Conservation (phyloP, 1,284 basidiomycete genomes). For the Agroathelia rolfsii region DNA sequence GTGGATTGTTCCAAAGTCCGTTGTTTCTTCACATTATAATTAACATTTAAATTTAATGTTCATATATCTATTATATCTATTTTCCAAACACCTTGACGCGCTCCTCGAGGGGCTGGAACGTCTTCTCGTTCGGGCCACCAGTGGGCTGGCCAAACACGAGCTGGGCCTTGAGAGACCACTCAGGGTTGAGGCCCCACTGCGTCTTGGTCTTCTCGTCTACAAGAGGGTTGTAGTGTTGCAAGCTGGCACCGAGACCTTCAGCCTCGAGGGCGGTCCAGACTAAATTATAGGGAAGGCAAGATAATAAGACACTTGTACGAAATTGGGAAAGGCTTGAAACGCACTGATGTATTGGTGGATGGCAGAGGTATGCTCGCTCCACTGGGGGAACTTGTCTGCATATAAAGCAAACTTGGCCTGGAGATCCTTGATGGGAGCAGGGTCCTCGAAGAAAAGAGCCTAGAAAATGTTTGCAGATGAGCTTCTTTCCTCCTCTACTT, state of each 20-base stretch:
- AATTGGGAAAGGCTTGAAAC: not conserved
- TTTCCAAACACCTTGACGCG: slow-evolving; percentile 3
- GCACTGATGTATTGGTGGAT: not conserved
- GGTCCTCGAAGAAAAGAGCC: too few relatives aligned
- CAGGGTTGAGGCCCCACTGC: not conserved
- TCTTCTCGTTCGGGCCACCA: slow-evolving; percentile 1
- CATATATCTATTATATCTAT: too few relatives aligned
- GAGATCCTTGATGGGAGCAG: too few relatives aligned
- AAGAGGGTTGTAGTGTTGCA: slow-evolving; percentile 1
- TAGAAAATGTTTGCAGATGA: too few relatives aligned
- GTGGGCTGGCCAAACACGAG: slow-evolving; percentile 1
- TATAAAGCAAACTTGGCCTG: not conserved
- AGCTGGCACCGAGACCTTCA: slow-evolving; percentile 3
- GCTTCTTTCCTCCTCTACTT: not conserved
- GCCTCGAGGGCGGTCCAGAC: slow-evolving; percentile 4
- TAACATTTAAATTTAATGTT: too few relatives aligned
- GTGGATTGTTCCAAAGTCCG: too few relatives aligned
- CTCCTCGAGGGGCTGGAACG: slow-evolving; percentile 3
- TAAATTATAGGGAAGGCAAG: not conserved
- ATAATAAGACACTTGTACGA: not conserved
- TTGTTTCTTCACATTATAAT: too few relatives aligned
- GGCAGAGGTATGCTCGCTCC: not conserved
- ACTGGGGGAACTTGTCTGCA: not conserved
- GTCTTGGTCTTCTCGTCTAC: not conserved
- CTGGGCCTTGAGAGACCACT: not conserved